Evolutionary conservation across 2,329 filamentous ascomycete genomes (phyloP).

Genomic region (Verruconis gallopava): DNA sequence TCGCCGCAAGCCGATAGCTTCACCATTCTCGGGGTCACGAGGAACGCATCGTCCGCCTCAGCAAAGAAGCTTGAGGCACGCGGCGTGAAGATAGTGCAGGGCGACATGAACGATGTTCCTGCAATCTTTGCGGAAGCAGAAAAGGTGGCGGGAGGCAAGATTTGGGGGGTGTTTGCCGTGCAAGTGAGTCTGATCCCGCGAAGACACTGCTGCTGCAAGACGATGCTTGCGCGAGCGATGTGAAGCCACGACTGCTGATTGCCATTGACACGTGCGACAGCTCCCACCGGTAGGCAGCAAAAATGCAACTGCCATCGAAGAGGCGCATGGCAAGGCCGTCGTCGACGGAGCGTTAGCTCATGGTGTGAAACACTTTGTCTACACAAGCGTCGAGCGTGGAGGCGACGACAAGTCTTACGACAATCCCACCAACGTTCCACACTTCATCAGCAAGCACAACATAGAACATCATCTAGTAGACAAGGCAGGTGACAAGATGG

Average conservation of each 20-base stretch:
- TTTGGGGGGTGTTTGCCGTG: conserved; percentile 52
- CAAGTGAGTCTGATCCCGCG: conserved; percentile 16
- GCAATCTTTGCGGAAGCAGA: conserved; percentile 37
- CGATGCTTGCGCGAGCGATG: no score
- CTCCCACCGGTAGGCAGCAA: conserved; percentile 19
- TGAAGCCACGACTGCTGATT: no score
- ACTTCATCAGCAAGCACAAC: conserved; percentile 48
- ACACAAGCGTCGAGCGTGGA: conserved; percentile 51
- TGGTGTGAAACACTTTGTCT: conserved; percentile 48
- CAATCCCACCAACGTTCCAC: conserved; percentile 43
- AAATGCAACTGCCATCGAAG: conserved; percentile 31
- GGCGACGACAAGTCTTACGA: conserved; percentile 38
- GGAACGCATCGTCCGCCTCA: conserved; percentile 37
- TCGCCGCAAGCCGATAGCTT: conserved; percentile 24
- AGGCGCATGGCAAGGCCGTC: conserved; percentile 44
- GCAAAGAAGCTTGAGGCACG: conserved; percentile 36
- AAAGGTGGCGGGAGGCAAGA: conserved; percentile 22
- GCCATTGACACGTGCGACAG: no score
- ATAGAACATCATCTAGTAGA: conserved; percentile 50
- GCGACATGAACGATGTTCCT: conserved; percentile 40
- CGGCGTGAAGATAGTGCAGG: conserved; percentile 43
- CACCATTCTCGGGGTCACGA: conserved; percentile 47
- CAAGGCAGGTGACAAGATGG: conserved; percentile 34
- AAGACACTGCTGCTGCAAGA: no score
- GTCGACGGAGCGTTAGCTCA: conserved; percentile 44